Evolutionary conservation across 2,329 filamentous ascomycete genomes (phyloP), one percentile per base, ranked within the genome.

Genomic region (Colletotrichum tabaci): DNA sequence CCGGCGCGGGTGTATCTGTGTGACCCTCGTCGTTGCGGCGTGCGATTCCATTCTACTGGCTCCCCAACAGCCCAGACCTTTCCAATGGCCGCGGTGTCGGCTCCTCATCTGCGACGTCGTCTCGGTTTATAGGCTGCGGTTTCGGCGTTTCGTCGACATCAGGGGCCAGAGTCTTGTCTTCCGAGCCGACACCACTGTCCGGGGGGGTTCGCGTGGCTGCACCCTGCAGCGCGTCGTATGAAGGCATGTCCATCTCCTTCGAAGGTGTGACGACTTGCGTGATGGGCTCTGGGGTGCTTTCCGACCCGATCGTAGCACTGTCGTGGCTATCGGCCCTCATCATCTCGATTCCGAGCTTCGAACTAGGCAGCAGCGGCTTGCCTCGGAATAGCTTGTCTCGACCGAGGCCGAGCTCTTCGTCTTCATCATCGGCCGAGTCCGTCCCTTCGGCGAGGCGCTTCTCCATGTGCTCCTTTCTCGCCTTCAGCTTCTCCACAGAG

Each of bases 271-370:
- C 87, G 15, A 87, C 84, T 76, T 88, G 85, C 4, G 87, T 87
- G n/a, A 84, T 80, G n/a, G 85, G 84, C 74, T 88, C 87, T 1
- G 84, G 80, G 16, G 84, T 85, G 74, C 82, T 85, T 57, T 89
- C 88, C 3, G 87, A 87, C 13, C 83, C 81, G 15, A 87, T 63
- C 1, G 85, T 85, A 66, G 94, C 89, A 77, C 95, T 98, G 60
- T 97, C 96, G 76, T 96, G 93, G 78, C 94, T 98, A 80, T 98
- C 97, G 23, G 96, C 97, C 58, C 96, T 91, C 94, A 98, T 96
- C 96, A 98, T 98, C 81, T 98, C 96, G 61, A 95, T 96, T 2
- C 95, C 95, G 2, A 98, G 88, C 81, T 98, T 98, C 0, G 95
- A 98, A 65, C 92, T 93, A 15, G 93, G 92, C 30, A 93, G 87